Percentiles rank a stretch among this genome's conserved stretches.
These are phyloP conservation scores for Pseudognaphalium luteoalbum DNA, from an alignment of 129 eudicot genomes.

Conservation along the genomic window DNA sequence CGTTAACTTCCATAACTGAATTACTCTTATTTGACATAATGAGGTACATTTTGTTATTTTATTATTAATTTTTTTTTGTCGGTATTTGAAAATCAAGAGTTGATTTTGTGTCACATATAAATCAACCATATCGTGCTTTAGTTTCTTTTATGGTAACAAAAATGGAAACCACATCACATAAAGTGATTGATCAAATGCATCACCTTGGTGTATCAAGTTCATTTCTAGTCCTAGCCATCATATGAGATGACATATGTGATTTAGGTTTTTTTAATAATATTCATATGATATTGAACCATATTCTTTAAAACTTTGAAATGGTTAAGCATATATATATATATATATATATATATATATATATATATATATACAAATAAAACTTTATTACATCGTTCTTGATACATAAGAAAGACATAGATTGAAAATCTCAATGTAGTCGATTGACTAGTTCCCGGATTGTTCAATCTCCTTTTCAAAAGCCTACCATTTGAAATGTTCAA, in stretches of 20 bases:
- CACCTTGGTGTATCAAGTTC: neutral
- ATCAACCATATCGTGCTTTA: neutral
- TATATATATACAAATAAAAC: neutral
- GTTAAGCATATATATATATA: no score
- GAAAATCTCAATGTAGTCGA: neutral
- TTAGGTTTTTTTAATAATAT: neutral
- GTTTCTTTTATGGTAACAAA: neutral
- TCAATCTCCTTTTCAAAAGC: constrained; percentile 2
- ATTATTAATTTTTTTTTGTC: neutral
- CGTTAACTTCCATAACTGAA: neutral
- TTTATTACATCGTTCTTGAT: neutral
- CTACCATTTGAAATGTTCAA: neutral
- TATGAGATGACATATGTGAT: neutral
- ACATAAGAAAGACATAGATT: neutral
- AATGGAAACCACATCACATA: constrained; percentile 21
- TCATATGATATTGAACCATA: neutral
- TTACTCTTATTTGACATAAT: neutral
- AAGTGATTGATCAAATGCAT: constrained; percentile 12
- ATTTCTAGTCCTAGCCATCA: neutral
- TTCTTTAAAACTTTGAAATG: neutral
- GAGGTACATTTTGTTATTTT: neutral
- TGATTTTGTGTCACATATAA: neutral
- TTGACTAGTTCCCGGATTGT: neutral
- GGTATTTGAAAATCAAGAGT: neutral
- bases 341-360: no score